A percentile compares a stretch with the other conserved stretches of the same genome.
These are phyloP conservation scores for Kondoa malvinella DNA, from an alignment of 768 basidiomycete genomes.

Conservation along the genomic window DNA sequence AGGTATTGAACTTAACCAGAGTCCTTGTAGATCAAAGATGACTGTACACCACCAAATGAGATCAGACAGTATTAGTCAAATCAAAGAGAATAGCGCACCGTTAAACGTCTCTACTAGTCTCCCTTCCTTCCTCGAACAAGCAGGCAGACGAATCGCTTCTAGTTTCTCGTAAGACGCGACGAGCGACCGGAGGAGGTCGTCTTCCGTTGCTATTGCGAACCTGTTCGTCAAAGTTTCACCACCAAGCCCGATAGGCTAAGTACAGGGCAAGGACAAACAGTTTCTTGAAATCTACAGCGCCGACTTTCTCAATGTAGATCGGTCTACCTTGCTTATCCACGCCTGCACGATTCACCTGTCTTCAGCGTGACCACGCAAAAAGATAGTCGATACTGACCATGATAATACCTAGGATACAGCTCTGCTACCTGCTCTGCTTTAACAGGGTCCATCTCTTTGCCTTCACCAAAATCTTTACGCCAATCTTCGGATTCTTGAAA, in stretches of 20 bases:
- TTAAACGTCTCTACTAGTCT: not conserved
- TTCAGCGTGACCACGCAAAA: too few relatives aligned
- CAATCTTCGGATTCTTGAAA: not conserved
- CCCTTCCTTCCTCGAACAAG: not conserved
- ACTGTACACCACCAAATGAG: not conserved
- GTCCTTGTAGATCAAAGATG: not conserved
- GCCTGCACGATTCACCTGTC: too few relatives aligned
- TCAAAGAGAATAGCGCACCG: not conserved
- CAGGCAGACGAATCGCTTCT: not conserved
- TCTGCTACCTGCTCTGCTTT: not conserved
- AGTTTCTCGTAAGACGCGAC: not conserved
- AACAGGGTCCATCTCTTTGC: not conserved
- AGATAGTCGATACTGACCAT: too few relatives aligned
- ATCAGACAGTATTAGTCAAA: not conserved
- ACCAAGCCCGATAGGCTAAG: too few relatives aligned
- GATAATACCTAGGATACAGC: not conserved
- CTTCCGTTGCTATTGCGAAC: not conserved
- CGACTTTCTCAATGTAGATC: not conserved
- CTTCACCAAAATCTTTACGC: not conserved
- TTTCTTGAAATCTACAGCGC: not conserved
- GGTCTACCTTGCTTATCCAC: not conserved
- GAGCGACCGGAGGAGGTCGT: not conserved
- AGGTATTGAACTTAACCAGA: not conserved
- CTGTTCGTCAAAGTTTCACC: not conserved
- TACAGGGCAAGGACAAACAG: not conserved